phyloP scores from a whole-genome alignment of 2,329 filamentous ascomycete species.

The Teratosphaeria gauchensis region DNA sequence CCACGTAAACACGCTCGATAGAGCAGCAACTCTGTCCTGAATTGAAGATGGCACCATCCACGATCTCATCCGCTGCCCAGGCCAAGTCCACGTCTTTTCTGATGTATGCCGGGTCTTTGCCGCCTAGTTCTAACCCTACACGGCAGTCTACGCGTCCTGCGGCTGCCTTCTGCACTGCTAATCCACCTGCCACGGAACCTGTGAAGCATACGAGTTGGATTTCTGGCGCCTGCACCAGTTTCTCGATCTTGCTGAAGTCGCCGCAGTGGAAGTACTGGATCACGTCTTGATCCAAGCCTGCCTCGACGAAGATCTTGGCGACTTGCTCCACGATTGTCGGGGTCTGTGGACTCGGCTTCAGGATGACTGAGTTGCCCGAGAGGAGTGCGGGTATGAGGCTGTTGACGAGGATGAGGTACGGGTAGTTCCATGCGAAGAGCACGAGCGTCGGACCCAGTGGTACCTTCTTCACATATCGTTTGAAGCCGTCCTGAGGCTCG shows the following conservation, averaged over 20 bases:
- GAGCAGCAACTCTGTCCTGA: constrained; percentile 97
- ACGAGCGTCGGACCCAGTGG: constrained; percentile 81
- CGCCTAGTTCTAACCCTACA: constrained; percentile 83
- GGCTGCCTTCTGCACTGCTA: constrained; percentile 77
- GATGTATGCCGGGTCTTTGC: constrained; percentile 90
- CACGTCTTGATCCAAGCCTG: constrained; percentile 72
- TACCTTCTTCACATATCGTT: constrained; percentile 78
- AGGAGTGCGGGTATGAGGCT: constrained; percentile 85
- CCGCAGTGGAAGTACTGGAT: constrained; percentile 90
- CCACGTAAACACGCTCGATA: constrained; percentile 83
- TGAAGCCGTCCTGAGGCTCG: constrained; percentile 78
- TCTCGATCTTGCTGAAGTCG: constrained; percentile 64
- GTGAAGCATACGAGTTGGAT: constrained; percentile 86
- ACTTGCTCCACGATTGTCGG: constrained; percentile 85
- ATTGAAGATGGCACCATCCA: constrained; percentile 94
- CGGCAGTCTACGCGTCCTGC: constrained; percentile 68
- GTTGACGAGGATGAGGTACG: constrained; percentile 88
- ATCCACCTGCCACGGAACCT: constrained; percentile 77
- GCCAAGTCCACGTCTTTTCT: constrained; percentile 74
- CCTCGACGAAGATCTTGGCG: constrained; percentile 63
- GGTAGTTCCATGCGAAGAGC: constrained; percentile 96
- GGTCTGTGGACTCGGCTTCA: constrained; percentile 92
- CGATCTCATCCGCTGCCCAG: constrained; percentile 90
- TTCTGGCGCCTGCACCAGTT: constrained; percentile 65
- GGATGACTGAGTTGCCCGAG: constrained; percentile 79